Evolutionary conservation across 106 monocot genomes (phyloP).

Genomic region (Acorus gramineus): DNA sequence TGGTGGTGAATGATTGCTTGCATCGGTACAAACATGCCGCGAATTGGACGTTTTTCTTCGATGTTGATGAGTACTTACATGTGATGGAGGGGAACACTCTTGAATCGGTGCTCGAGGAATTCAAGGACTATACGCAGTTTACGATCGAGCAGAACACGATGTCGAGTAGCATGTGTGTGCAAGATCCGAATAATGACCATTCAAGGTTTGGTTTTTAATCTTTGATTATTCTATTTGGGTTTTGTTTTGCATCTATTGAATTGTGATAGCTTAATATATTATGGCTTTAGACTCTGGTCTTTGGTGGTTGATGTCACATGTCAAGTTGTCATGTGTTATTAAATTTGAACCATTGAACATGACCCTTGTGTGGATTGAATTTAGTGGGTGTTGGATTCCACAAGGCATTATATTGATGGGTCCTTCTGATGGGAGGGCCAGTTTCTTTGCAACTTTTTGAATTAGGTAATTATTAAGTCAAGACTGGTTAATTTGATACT

Average conservation of each 20-base stretch:
- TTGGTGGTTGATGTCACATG: too few relatives aligned
- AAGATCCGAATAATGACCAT: constrained; percentile 38
- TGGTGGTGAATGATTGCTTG: constrained; percentile 86
- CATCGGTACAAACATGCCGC: constrained; percentile 76
- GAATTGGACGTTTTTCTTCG: constrained; percentile 94
- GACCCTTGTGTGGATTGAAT: too few relatives aligned
- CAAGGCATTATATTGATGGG: too few relatives aligned
- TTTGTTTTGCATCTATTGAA: neutral
- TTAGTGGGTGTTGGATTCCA: too few relatives aligned
- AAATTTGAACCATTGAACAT: too few relatives aligned
- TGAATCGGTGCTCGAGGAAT: constrained; percentile 39
- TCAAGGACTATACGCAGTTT: constrained; percentile 70
- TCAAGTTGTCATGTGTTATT: too few relatives aligned
- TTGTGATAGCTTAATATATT: neutral
- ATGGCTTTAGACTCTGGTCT: too few relatives aligned
- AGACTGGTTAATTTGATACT: too few relatives aligned
- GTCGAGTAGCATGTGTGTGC: constrained; percentile 75
- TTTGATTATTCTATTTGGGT: neutral
- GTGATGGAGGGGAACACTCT: constrained; percentile 47
- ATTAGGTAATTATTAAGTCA: too few relatives aligned
- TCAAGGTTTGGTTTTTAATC: constrained; percentile 31
- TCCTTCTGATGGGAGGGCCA: too few relatives aligned
- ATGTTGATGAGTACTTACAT: constrained; percentile 89
- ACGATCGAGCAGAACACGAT: constrained; percentile 99
- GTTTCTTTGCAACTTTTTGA: too few relatives aligned